A percentile compares a stretch with the other conserved stretches of the same genome.
Evolutionary conservation across 768 basidiomycete genomes (phyloP).

Genomic region (Russula compacta): DNA sequence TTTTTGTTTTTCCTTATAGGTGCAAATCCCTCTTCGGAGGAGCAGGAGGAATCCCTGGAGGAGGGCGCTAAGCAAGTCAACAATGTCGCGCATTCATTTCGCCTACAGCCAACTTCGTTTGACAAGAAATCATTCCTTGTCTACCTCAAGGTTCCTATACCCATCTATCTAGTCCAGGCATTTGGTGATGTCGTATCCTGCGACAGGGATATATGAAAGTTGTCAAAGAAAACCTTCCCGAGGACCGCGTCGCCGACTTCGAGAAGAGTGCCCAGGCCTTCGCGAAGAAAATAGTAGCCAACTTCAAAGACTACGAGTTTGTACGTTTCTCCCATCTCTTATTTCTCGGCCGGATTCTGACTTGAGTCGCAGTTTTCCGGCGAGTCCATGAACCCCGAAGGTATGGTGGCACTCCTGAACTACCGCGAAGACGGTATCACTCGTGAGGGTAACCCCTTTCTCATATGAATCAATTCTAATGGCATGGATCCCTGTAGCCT

Average conservation of each 20-base stretch:
- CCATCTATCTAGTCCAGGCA: neutral
- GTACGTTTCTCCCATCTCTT: constrained; percentile 35
- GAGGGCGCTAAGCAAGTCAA: constrained; percentile 71
- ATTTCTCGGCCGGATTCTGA: constrained; percentile 1
- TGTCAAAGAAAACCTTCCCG: constrained; percentile 57
- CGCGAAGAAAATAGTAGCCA: constrained; percentile 82
- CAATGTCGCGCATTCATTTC: constrained; percentile 89
- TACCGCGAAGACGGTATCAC: constrained; percentile 84
- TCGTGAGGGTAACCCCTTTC: constrained; percentile 40
- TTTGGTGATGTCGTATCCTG: neutral
- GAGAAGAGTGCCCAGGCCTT: constrained; percentile 69
- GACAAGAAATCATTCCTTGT: constrained; percentile 84
- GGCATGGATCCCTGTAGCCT: constrained; percentile 40
- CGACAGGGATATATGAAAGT: constrained; percentile 87
- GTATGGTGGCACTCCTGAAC: constrained; percentile 91
- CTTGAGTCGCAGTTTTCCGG: constrained; percentile 48
- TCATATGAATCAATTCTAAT: neutral
- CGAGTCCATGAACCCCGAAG: constrained; percentile 74
- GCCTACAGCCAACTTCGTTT: constrained; percentile 70
- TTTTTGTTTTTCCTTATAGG: constrained; percentile 37
- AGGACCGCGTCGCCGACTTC: constrained; percentile 61
- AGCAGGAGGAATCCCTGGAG: constrained; percentile 70
- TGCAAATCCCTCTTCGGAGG: constrained; percentile 90
- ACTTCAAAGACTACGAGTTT: constrained; percentile 94
- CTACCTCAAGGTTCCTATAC: constrained; percentile 63